phyloP scores from a whole-genome alignment of 345 rosid species.

The Orychophragmus violaceus region DNA sequence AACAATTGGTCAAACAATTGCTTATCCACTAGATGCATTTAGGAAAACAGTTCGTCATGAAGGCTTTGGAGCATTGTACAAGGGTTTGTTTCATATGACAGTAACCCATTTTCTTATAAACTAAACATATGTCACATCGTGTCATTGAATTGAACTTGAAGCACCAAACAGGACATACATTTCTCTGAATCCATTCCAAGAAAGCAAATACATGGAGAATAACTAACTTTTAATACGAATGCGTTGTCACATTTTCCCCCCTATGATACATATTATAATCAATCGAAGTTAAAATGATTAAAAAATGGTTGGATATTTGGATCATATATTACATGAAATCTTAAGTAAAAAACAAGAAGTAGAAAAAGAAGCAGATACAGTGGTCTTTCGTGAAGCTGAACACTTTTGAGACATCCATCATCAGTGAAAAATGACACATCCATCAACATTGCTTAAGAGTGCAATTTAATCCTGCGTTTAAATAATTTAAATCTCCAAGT shows the following conservation, averaged over 20 bases:
- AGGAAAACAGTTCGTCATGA: slow-evolving; percentile 82
- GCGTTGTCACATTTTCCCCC: too few species aligned
- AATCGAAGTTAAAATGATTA: background rate
- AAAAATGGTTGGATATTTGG: background rate
- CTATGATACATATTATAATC: background rate
- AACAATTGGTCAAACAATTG: slow-evolving; percentile 95
- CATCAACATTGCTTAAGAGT: slow-evolving; percentile 15
- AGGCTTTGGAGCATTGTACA: slow-evolving; percentile 94
- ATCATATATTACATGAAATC: background rate
- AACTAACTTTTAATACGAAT: background rate
- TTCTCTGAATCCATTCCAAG: background rate
- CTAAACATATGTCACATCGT: too few species aligned
- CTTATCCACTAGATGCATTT: slow-evolving; percentile 96
- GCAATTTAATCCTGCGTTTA: slow-evolving; percentile 21
- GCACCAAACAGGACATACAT: too few species aligned
- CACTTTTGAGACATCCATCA: background rate
- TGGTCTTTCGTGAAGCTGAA: background rate
- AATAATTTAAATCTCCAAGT: background rate
- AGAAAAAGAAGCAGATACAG: background rate
- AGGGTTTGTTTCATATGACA: slow-evolving; percentile 56
- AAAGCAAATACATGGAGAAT: background rate
- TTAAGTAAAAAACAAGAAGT: background rate
- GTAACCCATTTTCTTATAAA: background rate
- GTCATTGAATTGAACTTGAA: too few species aligned
- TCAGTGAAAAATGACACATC: background rate